Evolutionary conservation across 306 rosid genomes (phyloP).

Genomic region (barrel medic (Medicago truncatula)): DNA sequence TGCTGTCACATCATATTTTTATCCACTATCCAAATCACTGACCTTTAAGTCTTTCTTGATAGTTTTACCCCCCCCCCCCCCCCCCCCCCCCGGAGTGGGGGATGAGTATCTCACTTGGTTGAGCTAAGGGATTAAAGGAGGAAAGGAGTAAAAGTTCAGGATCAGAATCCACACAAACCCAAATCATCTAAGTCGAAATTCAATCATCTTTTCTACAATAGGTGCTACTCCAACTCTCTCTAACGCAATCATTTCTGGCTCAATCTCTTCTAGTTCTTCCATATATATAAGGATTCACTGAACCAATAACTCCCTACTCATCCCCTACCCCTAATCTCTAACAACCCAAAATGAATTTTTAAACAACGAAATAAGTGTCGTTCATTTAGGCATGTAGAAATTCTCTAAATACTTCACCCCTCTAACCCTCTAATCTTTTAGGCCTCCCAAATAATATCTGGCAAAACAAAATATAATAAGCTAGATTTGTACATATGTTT

Average conservation of each 20-base stretch:
- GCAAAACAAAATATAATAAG: not conserved
- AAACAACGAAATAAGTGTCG: not conserved
- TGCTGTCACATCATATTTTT: too few relatives aligned
- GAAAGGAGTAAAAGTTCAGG: too few relatives aligned
- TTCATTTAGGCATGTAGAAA: not conserved
- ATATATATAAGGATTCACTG: not conserved
- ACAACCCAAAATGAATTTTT: not conserved
- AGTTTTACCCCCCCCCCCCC: too few relatives aligned
- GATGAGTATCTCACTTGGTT: too few relatives aligned
- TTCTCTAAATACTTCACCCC: not conserved
- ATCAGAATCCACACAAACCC: not conserved
- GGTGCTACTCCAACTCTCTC: not conserved
- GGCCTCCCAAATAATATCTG: constrained; percentile 12
- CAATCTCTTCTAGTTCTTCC: not conserved
- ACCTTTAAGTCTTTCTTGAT: not conserved
- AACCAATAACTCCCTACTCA: not conserved
- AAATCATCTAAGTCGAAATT: not conserved
- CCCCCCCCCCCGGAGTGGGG: too few relatives aligned
- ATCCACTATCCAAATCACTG: not conserved
- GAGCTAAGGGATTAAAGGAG: too few relatives aligned
- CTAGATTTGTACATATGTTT: not conserved
- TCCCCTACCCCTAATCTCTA: not conserved
- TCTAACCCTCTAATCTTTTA: not conserved
- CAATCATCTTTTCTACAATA: not conserved
- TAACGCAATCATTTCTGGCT: not conserved